Evolutionary conservation across 2,329 filamentous ascomycete genomes (phyloP), one percentile per base, ranked within the genome.

Genomic region (Pleomassaria siparia): DNA sequence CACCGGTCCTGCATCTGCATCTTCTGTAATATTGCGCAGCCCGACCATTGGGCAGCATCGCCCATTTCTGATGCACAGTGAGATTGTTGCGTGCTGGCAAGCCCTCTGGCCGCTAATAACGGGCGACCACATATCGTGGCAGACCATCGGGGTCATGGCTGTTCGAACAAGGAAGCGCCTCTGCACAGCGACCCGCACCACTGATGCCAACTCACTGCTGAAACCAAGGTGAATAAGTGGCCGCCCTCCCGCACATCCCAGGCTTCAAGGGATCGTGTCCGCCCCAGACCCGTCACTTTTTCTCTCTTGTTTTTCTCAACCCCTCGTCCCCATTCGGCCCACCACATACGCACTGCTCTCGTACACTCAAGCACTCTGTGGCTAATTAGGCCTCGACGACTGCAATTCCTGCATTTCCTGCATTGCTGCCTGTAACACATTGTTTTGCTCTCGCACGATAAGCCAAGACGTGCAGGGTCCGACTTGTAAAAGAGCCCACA

Each of bases 401-500:
- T 65, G 51, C 57, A 51, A 59, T 61, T 63, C 58, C 63, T 70
- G 68, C 68, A 70, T 67, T 61, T 63, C 58, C 63, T 70, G 68
- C 68, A 70, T 67, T 69, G 68, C 67, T 66, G 66, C 67, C 65
- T 69, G 56, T 67, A 67, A 56, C 53, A 54, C 58, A 54, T 50
- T 59, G 54, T 51, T 56, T 50, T 62, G 54, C 54, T 53, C 55
- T 63, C 64, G 62, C 60, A 64, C 61, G 63, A 70, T 69, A 70
- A 70, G 67, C 65, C 63, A 62, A 66, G 64, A 51, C 56, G 47
- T 63, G 64, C 67, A 68, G 66, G 67, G 67, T 66, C 60, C 60
- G 59, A 63, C 66, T 66, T 70, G 59, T 66, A 57, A 68, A 64
- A 61, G 50, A 56, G 58, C 59, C 62, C 64, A 60, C 62, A 60